These are phyloP conservation scores for Cucumis cinereus DNA, from an alignment of 306 rosid genomes.

Conservation along the genomic window DNA sequence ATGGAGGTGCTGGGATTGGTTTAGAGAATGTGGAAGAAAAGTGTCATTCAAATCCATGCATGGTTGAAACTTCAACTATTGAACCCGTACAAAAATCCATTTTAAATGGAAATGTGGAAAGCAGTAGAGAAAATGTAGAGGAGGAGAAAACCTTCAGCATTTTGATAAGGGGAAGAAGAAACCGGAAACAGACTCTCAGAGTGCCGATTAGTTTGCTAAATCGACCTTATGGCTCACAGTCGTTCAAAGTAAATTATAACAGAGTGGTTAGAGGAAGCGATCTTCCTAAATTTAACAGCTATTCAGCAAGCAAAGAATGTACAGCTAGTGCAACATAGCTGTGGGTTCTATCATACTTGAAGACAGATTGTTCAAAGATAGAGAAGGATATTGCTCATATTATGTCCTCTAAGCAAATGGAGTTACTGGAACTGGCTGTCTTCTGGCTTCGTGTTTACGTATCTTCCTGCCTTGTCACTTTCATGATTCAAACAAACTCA, in stretches of 20 bases:
- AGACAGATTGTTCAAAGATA: constrained; percentile 19
- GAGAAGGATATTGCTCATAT: constrained; percentile 13
- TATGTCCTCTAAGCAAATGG: constrained; percentile 3
- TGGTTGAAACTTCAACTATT: constrained; percentile 27
- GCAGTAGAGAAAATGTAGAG: constrained; percentile 39
- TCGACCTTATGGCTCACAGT: constrained; percentile 87
- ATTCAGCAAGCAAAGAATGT: constrained; percentile 49
- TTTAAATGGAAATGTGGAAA: constrained; percentile 18
- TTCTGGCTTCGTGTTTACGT: constrained; percentile 4
- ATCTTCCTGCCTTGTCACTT: constrained; percentile 6
- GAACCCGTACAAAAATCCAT: constrained; percentile 18
- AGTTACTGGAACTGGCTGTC: not conserved
- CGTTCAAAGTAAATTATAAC: constrained; percentile 71
- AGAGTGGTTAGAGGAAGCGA: constrained; percentile 84
- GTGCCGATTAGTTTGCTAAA: constrained; percentile 90
- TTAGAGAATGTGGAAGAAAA: constrained; percentile 44
- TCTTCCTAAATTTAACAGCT: constrained; percentile 40
- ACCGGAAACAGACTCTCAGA: constrained; percentile 81
- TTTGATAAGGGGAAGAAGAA: constrained; percentile 84
- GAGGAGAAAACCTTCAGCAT: constrained; percentile 88
- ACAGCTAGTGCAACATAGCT: constrained; percentile 64
- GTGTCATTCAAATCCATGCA: constrained; percentile 25
- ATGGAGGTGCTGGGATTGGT: constrained; percentile 27
- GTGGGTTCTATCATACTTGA: constrained; percentile 13
- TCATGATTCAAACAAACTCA: constrained; percentile 7